Conservation (phyloP, 2,329 filamentous ascomycete species). For the Byssochlamys sp. region DNA sequence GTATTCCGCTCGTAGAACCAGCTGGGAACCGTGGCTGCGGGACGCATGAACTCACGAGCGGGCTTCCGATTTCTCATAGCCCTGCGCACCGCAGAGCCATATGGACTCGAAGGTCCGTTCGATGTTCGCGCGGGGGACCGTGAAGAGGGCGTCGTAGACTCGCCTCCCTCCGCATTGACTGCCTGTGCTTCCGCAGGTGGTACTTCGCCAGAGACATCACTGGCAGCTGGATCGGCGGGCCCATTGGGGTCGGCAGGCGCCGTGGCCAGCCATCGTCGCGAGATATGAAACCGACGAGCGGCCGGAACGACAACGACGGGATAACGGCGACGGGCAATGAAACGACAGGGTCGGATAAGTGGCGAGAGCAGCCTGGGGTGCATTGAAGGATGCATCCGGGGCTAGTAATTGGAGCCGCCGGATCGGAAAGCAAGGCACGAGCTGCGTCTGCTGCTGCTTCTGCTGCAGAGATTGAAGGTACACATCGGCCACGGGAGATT, state of each 20-base stretch:
- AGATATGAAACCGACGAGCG: slow-evolving; percentile 25
- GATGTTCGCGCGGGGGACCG: slow-evolving; percentile 9
- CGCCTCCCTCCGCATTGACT: slow-evolving; percentile 7
- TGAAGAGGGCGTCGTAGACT: slow-evolving; percentile 7
- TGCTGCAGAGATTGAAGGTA: slow-evolving; percentile 5
- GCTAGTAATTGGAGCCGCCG: slow-evolving; percentile 14
- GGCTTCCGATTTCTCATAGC: slow-evolving; percentile 27
- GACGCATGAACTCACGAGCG: slow-evolving; percentile 11
- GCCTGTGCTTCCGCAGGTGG: slow-evolving; percentile 12
- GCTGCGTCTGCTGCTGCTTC: slow-evolving; percentile 12
- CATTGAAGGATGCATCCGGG: slow-evolving; percentile 31
- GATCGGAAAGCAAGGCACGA: slow-evolving; percentile 8
- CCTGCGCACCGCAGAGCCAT: slow-evolving; percentile 31
- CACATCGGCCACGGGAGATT: background rate
- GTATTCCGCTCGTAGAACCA: slow-evolving; percentile 32
- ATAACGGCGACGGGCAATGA: slow-evolving; percentile 29
- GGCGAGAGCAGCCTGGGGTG: slow-evolving; percentile 26
- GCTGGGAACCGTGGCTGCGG: slow-evolving; percentile 20
- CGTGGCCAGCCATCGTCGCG: slow-evolving; percentile 18
- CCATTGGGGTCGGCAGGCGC: slow-evolving; percentile 21
- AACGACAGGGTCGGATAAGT: slow-evolving; percentile 25
- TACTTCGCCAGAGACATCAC: slow-evolving; percentile 13
- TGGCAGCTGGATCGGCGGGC: slow-evolving; percentile 11
- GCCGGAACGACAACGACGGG: slow-evolving; percentile 15
- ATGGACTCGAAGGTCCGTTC: slow-evolving; percentile 21